These are phyloP conservation scores for Trichoderma sp. DNA, from an alignment of 2,329 filamentous ascomycete species.

Conservation along the genomic window DNA sequence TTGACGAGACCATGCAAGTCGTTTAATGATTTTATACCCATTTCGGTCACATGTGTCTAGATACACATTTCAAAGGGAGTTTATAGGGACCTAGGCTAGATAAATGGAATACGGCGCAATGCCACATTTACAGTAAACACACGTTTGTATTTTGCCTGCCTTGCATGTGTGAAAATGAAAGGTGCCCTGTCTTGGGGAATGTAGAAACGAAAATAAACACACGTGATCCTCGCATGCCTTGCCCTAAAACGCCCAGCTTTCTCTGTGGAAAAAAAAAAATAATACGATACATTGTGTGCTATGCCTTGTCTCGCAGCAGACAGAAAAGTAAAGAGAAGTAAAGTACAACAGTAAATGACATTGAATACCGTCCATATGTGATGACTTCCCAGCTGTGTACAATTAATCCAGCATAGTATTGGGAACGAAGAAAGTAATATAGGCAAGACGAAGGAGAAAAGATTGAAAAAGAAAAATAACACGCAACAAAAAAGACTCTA, in stretches of 20 bases:
- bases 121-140: not conserved
- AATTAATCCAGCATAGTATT: not conserved
- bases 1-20: not conserved
- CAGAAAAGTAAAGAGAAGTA: not conserved
- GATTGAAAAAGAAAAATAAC: not conserved
- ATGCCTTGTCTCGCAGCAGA: not conserved
- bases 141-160: not conserved
- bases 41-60: not conserved
- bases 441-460: not conserved
- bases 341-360: slow-evolving; percentile 1
- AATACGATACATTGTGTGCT: not conserved
- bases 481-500: not conserved
- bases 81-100: not conserved
- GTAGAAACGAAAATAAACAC: not conserved
- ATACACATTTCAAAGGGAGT: not conserved
- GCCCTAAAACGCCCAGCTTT: slow-evolving; percentile 11
- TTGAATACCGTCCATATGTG: not conserved
- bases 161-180: not conserved
- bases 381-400: not conserved
- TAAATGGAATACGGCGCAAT: not conserved
- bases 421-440: not conserved
- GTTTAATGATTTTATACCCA: not conserved
- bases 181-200: not conserved
- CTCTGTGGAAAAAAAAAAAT: not conserved
- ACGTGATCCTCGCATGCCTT: not conserved